Base-by-base conservation (phyloP, 2,329 filamentous ascomycete species). In the Sporothrix schenckii region DNA sequence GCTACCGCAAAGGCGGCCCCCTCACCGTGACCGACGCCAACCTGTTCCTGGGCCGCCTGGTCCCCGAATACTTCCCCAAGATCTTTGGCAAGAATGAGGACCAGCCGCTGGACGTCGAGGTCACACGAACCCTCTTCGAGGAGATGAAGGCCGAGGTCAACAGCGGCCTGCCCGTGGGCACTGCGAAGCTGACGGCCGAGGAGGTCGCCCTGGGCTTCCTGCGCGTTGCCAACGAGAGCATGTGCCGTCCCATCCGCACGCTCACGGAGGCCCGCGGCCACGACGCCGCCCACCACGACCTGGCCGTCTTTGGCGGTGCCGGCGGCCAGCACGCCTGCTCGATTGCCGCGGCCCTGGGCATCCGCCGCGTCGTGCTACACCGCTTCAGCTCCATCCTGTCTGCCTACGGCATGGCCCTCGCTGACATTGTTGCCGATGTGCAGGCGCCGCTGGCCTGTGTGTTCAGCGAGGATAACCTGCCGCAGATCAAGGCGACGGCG, bases 261-360 rank as follows among this genome's bases (percentile, higher is more conserved):
- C 86, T 97, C 73, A 97, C 94, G 0, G 94, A 97, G 79, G 93
- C 93, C n/a, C 92, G 94, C 78, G 94, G 94, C 0, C 92, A 95
- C 73, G 93, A 97, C 77, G 94, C 93, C 0, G 93, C 91, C 0
- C 92, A 92, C 74, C 94, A 97, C 78, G 85, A 93, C n/a, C 85
- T 97, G 41, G 93, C 93, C 0, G 95, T 92, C 0, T 97, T 97
- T 79, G 94, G 94, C 53, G 94, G 94, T 71, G 94, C 94, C 0
- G 94, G 94, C 63, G 93, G 93, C 0, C 93, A 97, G 77, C 93
- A 97, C 76, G 93, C 93, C 1, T 91, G 94, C 24, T 92, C 92
- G 0, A 95, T 97, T 74, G 93, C 92, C 1, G 88, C 92, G 75
- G 91, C 91, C 2, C 83, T 97, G 0, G 92, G 92, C 0, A 93